Evolutionary conservation across 495 filamentous ascomycete species (phyloP).

Genomic region (Choiromyces venosus): DNA sequence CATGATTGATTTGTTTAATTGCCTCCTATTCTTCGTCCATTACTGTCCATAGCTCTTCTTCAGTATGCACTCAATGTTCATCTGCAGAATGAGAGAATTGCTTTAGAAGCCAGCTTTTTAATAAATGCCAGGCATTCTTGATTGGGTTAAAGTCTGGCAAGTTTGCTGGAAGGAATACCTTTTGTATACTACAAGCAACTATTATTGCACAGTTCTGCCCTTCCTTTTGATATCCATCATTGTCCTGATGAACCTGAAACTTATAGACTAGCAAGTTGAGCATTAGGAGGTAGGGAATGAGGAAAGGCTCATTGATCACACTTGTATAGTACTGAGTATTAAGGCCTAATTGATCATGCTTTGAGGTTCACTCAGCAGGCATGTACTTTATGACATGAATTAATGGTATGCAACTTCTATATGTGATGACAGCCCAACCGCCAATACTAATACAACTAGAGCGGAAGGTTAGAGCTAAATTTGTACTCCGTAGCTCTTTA

Average conservation of each 20-base stretch:
- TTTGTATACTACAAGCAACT: no score
- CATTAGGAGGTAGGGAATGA: not conserved
- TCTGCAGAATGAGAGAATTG: no score
- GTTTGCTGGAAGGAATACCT: constrained; percentile 2
- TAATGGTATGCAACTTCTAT: not conserved
- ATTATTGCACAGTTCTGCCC: not conserved
- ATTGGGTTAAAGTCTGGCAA: constrained; percentile 9
- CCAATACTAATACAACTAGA: not conserved
- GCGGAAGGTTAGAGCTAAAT: constrained; percentile 4
- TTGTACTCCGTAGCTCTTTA: no score
- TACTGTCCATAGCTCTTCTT: no score
- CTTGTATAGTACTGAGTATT: no score
- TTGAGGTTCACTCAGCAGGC: not conserved
- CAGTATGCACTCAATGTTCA: no score
- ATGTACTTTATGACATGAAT: not conserved
- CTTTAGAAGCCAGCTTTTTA: constrained; percentile 6
- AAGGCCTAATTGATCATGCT: not conserved
- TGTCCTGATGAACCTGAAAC: not conserved
- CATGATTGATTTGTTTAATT: no score
- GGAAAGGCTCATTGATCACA: no score
- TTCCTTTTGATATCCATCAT: constrained; percentile 5
- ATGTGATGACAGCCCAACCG: not conserved
- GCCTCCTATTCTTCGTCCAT: no score
- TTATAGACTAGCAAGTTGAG: not conserved
- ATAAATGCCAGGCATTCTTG: constrained; percentile 12